Evolutionary conservation across 192 early-diverging fungal genomes (phyloP).

Genomic region (Chytriomyces confervae): DNA sequence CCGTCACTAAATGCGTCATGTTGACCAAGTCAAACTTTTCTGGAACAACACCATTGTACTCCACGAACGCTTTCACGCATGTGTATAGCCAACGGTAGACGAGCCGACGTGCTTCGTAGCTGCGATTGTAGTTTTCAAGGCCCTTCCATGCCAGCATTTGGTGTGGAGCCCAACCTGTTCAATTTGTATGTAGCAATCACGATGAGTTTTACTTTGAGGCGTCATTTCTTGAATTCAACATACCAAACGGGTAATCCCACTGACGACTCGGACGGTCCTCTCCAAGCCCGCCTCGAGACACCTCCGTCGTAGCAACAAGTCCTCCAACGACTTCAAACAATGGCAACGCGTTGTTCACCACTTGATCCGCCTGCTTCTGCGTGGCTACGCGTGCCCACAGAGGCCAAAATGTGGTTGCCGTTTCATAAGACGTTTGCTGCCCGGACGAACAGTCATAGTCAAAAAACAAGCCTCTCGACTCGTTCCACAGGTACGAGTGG

Average conservation of each 20-base stretch:
- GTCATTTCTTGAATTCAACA: conserved; percentile 11
- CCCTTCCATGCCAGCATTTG: conserved; percentile 97
- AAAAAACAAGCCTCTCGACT: conserved; percentile 77
- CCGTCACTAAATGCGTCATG: conserved; percentile 87
- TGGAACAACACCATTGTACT: conserved; percentile 92
- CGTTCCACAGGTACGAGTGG: conserved; percentile 86
- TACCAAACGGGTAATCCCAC: conserved; percentile 77
- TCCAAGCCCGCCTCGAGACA: conserved; percentile 80
- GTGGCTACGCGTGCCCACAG: conserved; percentile 90
- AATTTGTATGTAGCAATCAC: conserved; percentile 61
- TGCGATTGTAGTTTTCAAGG: conserved; percentile 81
- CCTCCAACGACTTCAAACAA: conserved; percentile 92
- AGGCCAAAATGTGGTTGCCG: conserved; percentile 87
- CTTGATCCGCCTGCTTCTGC: conserved; percentile 73
- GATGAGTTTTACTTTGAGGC: background rate
- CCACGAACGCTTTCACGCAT: conserved; percentile 94
- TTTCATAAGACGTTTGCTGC: conserved; percentile 79
- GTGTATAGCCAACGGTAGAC: conserved; percentile 97
- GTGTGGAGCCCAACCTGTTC: conserved; percentile 89
- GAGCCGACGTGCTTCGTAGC: conserved; percentile 71
- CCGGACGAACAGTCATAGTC: conserved; percentile 84
- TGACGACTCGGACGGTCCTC: conserved; percentile 90
- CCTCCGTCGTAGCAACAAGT: conserved; percentile 89
- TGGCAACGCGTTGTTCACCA: conserved; percentile 70
- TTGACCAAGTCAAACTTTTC: conserved; percentile 98